Evolutionary conservation across 495 filamentous ascomycete species (phyloP), one percentile per base, ranked within the genome.

Genomic region (Hypoxylon trugodes): DNA sequence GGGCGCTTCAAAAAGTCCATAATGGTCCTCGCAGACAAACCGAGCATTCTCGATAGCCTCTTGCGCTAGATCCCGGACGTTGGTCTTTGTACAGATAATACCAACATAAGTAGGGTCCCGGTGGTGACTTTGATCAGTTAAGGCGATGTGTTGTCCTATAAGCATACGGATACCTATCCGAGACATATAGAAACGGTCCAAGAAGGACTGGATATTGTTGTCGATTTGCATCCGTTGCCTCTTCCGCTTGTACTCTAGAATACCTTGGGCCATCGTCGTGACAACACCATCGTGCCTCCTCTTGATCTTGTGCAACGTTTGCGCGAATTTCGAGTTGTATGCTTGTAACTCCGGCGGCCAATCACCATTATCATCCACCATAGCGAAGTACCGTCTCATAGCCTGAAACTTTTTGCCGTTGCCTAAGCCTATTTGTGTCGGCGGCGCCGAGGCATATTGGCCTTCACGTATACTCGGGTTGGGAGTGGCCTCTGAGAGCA

Each of bases 131-230:
- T 96, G 92, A 69, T 97, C 93, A 15, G 93, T 96, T 49, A 98
- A 82, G 57, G 95, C 96, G 56, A 98, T 95, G 76, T 98, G 95
- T 74, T 98, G 95, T 25, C 95, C 95, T 51, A 98, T 97, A 10
- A 98, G 85, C 95, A 98, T 98, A 60, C 95, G 91, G 51, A 98
- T 98, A 62, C 95, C 95, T 62, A 98, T 98, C n/a, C 95, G 92
- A 28, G 92, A 97, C 95, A 98, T 98, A 80, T 98, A 98, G 73
- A 98, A 98, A 46, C 95, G 90, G 77, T 98, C 95, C 53, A 98
- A 87, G 78, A 98, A 98, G 46, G 89, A 86, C 72, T 98, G 95
- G 46, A 98, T 96, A 50, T 92, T 95, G 53, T 91, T 88, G 77
- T 98, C 95, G 71, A 98, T 98, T 73, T 98, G 96, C 89, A 98